Percentiles rank a stretch among this genome's conserved stretches.
These are phyloP conservation scores for Adansonia gregorii DNA, from an alignment of 441 rosid genomes.

Conservation along the genomic window DNA sequence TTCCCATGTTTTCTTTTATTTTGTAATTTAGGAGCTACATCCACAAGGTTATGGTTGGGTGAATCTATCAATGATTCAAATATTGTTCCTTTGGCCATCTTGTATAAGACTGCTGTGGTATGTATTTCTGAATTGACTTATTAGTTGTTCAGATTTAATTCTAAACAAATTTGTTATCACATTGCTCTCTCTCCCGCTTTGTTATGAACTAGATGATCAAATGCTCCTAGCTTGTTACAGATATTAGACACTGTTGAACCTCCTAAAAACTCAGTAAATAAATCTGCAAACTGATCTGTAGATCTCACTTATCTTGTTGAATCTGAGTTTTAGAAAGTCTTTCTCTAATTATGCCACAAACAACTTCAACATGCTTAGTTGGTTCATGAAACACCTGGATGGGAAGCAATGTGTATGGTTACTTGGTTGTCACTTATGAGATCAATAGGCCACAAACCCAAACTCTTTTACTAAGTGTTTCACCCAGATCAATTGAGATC, in stretches of 20 bases:
- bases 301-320: not conserved
- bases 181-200: constrained; percentile 11
- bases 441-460: not conserved
- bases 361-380: not conserved
- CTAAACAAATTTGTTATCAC: not conserved
- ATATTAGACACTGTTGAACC: not conserved
- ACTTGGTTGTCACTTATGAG: not conserved
- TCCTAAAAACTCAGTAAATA: not conserved
- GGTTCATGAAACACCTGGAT: not conserved
- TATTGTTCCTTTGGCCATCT: constrained; percentile 68
- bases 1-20: constrained; percentile 24
- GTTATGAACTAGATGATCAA: constrained; percentile 6
- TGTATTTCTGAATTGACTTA: constrained; percentile 27
- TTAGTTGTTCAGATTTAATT: constrained; percentile 17
- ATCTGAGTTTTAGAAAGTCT: constrained; percentile 1
- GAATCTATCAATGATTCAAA: constrained; percentile 49
- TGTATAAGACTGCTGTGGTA: constrained; percentile 63
- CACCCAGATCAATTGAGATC: not conserved
- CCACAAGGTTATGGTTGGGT: constrained; percentile 74
- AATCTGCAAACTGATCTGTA: constrained; percentile 12
- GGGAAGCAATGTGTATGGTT: not conserved
- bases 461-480: not conserved
- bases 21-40: constrained; percentile 56
- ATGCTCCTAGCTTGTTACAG: not conserved
- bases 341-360: constrained; percentile 3